Evolutionary conservation across 257 asterid genomes (phyloP), one percentile per base, ranked within the genome.

Genomic region (Solanum gandarillasii): DNA sequence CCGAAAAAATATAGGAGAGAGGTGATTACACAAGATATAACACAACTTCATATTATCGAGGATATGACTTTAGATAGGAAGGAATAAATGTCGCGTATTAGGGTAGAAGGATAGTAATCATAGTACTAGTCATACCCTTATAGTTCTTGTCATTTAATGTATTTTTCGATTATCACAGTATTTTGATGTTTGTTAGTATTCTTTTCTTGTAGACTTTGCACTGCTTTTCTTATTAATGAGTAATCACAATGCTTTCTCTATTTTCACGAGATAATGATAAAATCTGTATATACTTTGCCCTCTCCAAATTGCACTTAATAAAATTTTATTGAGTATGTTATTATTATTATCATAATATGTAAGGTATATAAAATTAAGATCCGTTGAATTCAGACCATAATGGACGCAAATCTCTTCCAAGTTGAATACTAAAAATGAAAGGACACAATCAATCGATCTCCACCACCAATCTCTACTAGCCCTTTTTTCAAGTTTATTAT

Each of bases 21-120:
- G n/a, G 62, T 52, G 62, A 52, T 6, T 18, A 52, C 1, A 52
- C 1, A 52, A 0, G 2, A 18, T 18, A 52, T 18, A 0, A 0
- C 10, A 6, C 4, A 52, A 16, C 10, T 18, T 52, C 4, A 52
- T 52, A 6, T 18, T 52, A 52, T 0, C 0, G 1, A 52, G 4
- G n/a, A 52, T 1, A 52, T 6, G 3, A 20, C 23, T 52, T 3
- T 52, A 52, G 4, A 52, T 52, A 52, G 4, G 10, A 18, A 18
- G 10, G 4, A 52, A 2, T 6, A 0, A 0, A 16, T 1, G 1
- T 18, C n/a, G 62, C 9, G n/a, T 52, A 52, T 52, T 52, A 52
- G 9, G 62, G 10, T 52, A 52, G 62, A 52, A 5, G 23, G 1
- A 52, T 6, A 52, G 23, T 52, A 52, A 1, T 52, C 23, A 4